A percentile compares a stretch with the other conserved stretches of the same genome.
Evolutionary conservation across 805 yeast species (phyloP).

Genomic region (Jamesozyma spencerorum): DNA sequence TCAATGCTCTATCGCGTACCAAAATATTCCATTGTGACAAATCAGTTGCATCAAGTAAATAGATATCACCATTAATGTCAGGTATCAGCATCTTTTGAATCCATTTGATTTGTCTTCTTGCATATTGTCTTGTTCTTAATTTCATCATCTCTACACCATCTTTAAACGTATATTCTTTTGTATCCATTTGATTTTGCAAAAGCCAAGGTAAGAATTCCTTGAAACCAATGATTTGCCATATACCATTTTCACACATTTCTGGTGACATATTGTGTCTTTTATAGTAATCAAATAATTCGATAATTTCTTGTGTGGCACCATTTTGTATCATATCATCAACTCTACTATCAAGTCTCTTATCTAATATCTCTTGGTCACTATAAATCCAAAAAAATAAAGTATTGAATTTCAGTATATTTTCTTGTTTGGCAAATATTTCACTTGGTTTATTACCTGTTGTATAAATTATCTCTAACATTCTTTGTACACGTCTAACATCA

Average conservation of each 20-base stretch:
- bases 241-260: constrained; percentile 55
- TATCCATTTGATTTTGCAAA: constrained; percentile 10
- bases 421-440: constrained; percentile 58
- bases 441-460: constrained; percentile 53
- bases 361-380: constrained; percentile 50
- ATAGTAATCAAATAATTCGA: constrained; percentile 45
- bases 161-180: constrained; percentile 18
- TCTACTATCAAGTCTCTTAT: constrained; percentile 57
- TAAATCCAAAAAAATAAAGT: constrained; percentile 77
- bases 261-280: constrained; percentile 19
- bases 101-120: constrained; percentile 86
- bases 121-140: constrained; percentile 72
- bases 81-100: constrained; percentile 60
- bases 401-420: constrained; percentile 45
- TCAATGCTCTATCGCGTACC: constrained; percentile 49
- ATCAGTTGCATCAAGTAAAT: constrained; percentile 70
- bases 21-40: constrained; percentile 46
- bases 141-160: constrained; percentile 70
- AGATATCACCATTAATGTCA: constrained; percentile 54
- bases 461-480: constrained; percentile 75
- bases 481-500: constrained; percentile 64
- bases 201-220: constrained; percentile 79
- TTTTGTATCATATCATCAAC: constrained; percentile 73
- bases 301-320: constrained; percentile 67
- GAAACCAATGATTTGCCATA: constrained; percentile 93